phyloP scores from a whole-genome alignment of 78 protist genomes.

The Speleostelium caveatum region DNA sequence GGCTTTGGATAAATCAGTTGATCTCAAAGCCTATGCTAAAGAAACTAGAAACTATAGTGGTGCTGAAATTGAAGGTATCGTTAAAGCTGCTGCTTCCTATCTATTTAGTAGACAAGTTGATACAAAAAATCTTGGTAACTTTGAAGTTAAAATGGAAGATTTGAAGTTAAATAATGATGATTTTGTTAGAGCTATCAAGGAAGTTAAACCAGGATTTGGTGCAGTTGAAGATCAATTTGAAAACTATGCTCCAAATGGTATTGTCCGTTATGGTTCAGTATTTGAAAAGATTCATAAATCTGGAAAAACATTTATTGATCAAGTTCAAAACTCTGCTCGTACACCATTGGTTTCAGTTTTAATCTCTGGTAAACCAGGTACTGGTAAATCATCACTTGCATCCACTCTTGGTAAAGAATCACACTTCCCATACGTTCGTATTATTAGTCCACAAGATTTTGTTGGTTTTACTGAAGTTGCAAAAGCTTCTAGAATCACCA shows the following conservation, averaged over 20 bases:
- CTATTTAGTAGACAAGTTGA: constrained; percentile 86
- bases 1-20: constrained; percentile 89
- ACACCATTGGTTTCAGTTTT: constrained; percentile 91
- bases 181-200: constrained; percentile 92
- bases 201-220: constrained; percentile 97
- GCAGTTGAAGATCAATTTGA: constrained; percentile 78
- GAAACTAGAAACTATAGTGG: constrained; percentile 97
- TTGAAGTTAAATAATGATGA: constrained; percentile 81
- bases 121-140: constrained; percentile 70
- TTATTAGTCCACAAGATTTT: constrained; percentile 90
- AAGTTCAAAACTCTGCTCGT: constrained; percentile 77
- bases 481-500: constrained; percentile 83
- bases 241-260: constrained; percentile 83
- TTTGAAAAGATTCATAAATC: constrained; percentile 75
- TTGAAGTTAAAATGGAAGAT: constrained; percentile 32
- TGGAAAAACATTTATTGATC: constrained; percentile 77
- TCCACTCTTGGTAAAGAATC: constrained; percentile 89
- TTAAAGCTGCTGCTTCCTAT: constrained; percentile 93
- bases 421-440: constrained; percentile 94
- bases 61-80: constrained; percentile 97
- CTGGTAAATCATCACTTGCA: constrained; percentile 98
- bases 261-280: constrained; percentile 81
- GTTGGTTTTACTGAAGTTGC: constrained; percentile 89
- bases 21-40: constrained; percentile 87
- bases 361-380: constrained; percentile 89